These are phyloP conservation scores for Backusella macrospora DNA, from an alignment of 192 early-diverging fungal species.

Conservation along the genomic window DNA sequence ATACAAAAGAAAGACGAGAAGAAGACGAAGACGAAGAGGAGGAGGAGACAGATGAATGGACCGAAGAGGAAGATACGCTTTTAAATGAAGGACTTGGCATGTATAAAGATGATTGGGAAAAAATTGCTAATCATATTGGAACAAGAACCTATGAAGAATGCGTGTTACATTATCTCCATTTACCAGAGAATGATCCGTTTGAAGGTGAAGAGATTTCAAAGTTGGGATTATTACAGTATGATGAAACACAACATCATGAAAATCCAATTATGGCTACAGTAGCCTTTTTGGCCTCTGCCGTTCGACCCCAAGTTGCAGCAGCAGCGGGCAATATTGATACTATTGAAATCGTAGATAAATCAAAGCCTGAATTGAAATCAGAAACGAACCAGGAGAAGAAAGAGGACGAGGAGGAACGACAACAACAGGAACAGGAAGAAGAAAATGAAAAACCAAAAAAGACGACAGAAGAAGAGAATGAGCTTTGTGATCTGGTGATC, in stretches of 20 bases:
- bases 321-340: slow-evolving; percentile 69
- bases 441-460: slow-evolving; percentile 13
- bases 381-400: slow-evolving; percentile 31
- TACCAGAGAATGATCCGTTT: slow-evolving; percentile 88
- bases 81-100: slow-evolving; percentile 92
- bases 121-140: slow-evolving; percentile 90
- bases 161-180: slow-evolving; percentile 82
- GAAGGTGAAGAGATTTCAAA: slow-evolving; percentile 49
- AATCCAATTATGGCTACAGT: slow-evolving; percentile 68
- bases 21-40: slow-evolving; percentile 71
- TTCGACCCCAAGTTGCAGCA: slow-evolving; percentile 83
- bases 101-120: slow-evolving; percentile 93
- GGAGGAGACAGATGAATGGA: slow-evolving; percentile 67
- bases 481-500: slow-evolving; percentile 70
- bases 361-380: slow-evolving; percentile 28
- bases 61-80: slow-evolving; percentile 85
- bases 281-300: slow-evolving; percentile 85
- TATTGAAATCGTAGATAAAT: slow-evolving; percentile 3
- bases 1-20: slow-evolving; percentile 44
- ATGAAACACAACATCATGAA: slow-evolving; percentile 52
- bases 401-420: slow-evolving; percentile 19
- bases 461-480: slow-evolving; percentile 78
- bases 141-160: slow-evolving; percentile 92
- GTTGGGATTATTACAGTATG: slow-evolving; percentile 72
- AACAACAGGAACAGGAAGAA: neutral